phyloP scores from a whole-genome alignment of 192 early-diverging fungal species.

The Coemansia sp. region DNA sequence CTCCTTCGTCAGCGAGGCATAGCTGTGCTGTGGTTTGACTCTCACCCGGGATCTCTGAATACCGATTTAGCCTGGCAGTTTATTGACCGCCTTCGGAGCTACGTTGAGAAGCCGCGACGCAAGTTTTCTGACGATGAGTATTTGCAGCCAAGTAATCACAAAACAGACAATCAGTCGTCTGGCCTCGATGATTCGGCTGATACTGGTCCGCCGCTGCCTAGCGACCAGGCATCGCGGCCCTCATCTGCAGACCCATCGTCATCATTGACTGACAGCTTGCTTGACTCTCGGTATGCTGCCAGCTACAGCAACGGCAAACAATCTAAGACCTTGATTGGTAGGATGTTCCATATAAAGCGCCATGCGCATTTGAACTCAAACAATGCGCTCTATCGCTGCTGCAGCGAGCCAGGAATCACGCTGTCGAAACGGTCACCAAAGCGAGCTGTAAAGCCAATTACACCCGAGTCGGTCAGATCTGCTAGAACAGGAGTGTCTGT shows the following conservation, averaged over 20 bases:
- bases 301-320: too few relatives aligned
- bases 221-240: too few relatives aligned
- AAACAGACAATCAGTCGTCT: too few relatives aligned
- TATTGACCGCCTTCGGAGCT: slow-evolving; percentile 10
- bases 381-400: background rate
- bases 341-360: too few relatives aligned
- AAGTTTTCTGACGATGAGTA: slow-evolving; percentile 7
- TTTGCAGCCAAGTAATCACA: background rate
- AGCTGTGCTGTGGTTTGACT: slow-evolving; percentile 46
- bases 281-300: too few relatives aligned
- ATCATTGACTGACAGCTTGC: too few relatives aligned
- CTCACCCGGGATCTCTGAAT: slow-evolving; percentile 24
- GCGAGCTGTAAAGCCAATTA: too few relatives aligned
- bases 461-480: background rate
- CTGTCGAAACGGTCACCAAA: too few relatives aligned
- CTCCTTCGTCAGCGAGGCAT: slow-evolving; percentile 31
- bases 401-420: background rate
- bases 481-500: background rate
- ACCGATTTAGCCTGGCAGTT: slow-evolving; percentile 31
- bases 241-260: too few relatives aligned
- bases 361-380: background rate
- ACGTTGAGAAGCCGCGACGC: background rate
- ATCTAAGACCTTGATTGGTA: too few relatives aligned
- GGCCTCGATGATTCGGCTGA: too few relatives aligned
- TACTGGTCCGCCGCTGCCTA: too few relatives aligned